A percentile compares a stretch with the other conserved stretches of the same genome.
Evolutionary conservation across 176 grass and related monocot species (phyloP).

Genomic region (Elaeis guineensis): DNA sequence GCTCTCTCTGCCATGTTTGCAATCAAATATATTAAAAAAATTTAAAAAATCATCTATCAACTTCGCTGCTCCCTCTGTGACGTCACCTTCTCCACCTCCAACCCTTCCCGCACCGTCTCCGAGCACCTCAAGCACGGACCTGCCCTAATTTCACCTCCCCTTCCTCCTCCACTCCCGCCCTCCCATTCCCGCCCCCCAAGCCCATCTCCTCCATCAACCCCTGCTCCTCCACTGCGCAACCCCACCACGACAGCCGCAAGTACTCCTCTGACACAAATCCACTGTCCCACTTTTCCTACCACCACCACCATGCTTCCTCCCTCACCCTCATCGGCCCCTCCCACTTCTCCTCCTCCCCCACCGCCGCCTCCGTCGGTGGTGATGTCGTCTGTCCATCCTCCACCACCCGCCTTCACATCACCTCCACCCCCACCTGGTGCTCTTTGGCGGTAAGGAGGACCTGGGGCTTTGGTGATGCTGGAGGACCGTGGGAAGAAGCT

Average conservation of each 20-base stretch:
- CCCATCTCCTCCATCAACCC: slow-evolving; percentile 40
- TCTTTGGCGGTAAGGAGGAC: slow-evolving; percentile 51
- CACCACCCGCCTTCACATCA: not conserved
- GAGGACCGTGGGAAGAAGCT: slow-evolving; percentile 73
- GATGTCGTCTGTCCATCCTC: slow-evolving; percentile 11
- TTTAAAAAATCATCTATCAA: too few species aligned
- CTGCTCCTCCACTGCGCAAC: slow-evolving; percentile 8
- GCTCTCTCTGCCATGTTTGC: too few species aligned
- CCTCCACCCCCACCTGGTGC: too few species aligned
- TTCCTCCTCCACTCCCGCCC: not conserved
- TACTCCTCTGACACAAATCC: not conserved
- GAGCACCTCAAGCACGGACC: not conserved
- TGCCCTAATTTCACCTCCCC: slow-evolving; percentile 24
- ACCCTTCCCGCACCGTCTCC: slow-evolving; percentile 2
- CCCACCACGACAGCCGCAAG: slow-evolving; percentile 4
- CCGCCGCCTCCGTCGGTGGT: slow-evolving; percentile 24
- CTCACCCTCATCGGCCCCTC: slow-evolving; percentile 26
- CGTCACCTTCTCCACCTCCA: not conserved
- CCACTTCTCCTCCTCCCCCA: slow-evolving; percentile 14
- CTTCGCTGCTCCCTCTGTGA: slow-evolving; percentile 2
- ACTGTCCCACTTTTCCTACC: not conserved
- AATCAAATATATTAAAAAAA: too few species aligned
- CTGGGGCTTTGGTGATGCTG: slow-evolving; percentile 44
- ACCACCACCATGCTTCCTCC: not conserved
- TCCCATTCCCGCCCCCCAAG: not conserved